Conservation (phyloP, 2,329 filamentous ascomycete species). For the Hypoxylon sp. region DNA sequence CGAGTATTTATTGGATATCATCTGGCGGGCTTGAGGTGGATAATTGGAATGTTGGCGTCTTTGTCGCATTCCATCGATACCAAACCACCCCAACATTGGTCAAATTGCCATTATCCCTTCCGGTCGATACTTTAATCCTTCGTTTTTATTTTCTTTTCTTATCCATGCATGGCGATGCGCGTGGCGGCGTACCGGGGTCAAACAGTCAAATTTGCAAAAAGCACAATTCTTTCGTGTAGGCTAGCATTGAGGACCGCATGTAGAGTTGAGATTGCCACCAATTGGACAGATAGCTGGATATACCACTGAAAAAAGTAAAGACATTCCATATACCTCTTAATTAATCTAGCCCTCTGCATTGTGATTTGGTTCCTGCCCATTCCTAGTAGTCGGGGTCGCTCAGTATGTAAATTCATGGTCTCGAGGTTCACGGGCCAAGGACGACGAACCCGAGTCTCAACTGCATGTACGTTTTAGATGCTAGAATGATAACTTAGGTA, state of each 20-base stretch:
- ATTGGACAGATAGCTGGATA: slow-evolving; percentile 46
- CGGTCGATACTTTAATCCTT: slow-evolving; percentile 25
- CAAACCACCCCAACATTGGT: neutral
- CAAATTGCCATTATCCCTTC: slow-evolving; percentile 12
- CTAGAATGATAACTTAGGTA: no score
- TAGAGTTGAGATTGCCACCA: slow-evolving; percentile 46
- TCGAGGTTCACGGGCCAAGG: neutral
- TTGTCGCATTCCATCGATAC: slow-evolving; percentile 36
- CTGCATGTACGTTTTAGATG: no score
- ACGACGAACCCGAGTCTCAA: no score
- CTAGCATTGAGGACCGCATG: slow-evolving; percentile 36
- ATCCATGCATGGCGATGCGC: slow-evolving; percentile 50
- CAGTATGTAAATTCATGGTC: neutral
- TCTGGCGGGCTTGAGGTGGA: slow-evolving; percentile 19
- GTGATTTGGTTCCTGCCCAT: neutral
- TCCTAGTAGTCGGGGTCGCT: neutral
- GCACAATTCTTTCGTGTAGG: slow-evolving; percentile 12
- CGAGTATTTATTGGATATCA: slow-evolving; percentile 34
- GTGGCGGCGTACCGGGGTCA: slow-evolving; percentile 42
- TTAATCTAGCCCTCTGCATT: neutral
- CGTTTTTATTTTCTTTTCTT: slow-evolving; percentile 20
- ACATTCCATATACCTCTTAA: neutral
- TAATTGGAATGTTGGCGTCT: slow-evolving; percentile 31
- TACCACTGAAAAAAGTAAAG: slow-evolving; percentile 26
- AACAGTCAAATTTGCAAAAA: slow-evolving; percentile 32